Base-by-base conservation (phyloP, 306 rosid genomes). In the Argentina anserina region DNA sequence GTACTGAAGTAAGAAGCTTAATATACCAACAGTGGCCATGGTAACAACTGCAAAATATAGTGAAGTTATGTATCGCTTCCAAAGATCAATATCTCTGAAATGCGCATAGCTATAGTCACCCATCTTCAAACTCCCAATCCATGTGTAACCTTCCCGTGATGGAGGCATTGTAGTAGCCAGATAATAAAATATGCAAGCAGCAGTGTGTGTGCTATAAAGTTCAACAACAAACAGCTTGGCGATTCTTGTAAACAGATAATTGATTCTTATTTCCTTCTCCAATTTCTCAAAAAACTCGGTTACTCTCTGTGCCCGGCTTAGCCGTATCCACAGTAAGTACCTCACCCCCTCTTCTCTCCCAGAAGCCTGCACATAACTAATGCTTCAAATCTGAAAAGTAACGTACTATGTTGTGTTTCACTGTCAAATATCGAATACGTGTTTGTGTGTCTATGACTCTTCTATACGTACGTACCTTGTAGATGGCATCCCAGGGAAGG, bases 11-110 rank as follows among this genome's bases (percentile, higher is more conserved):
- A 23, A 65, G 61, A 70, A 73, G 65, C 84, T 66, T 76, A 34
- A 50, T 10, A 49, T 70, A 86, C 90, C 94, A 58, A 89, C 84
- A 29, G 91, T 89, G 1, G 88, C 84, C 94, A 89, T 89, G 77
- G 91, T 89, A 59, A 86, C 91, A 77, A 89, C 74, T 2, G 94
- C 87, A 60, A 89, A 89, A 78, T 89, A 89, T 75, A 89, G 86
- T 3, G 91, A 89, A 3, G 89, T 86, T 1, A 83, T 28, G 42
- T 89, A 89, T 50, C 91, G 89, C 79, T 83, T 89, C 88, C 89
- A 83, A 12, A 89, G 88, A 65, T 78, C 72, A 31, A 89, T 76
- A 5, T 85, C 81, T 78, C 88, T 71, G 37, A 89, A 89, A 75
- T 89, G 79, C 0, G 88, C 75, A 67, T 86, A 89, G 73, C 80